Evolutionary conservation across 495 filamentous ascomycete genomes (phyloP).

Genomic region (Aspergillus ellipticus): DNA sequence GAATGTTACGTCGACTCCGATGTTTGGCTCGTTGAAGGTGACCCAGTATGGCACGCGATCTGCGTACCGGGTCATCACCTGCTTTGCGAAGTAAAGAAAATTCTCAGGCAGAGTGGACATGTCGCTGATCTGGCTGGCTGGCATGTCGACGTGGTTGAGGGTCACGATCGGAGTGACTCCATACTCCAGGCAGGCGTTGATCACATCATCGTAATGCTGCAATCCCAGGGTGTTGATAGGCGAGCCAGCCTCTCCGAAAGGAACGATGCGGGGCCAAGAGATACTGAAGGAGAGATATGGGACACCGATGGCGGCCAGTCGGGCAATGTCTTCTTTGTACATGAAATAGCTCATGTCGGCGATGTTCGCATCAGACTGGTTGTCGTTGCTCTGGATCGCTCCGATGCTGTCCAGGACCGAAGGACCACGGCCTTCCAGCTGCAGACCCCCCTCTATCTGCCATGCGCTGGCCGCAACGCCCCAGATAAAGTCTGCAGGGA

Average conservation of each 20-base stretch:
- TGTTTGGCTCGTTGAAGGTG: conserved; percentile 43
- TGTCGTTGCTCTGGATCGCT: conserved; percentile 13
- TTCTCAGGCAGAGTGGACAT: conserved; percentile 33
- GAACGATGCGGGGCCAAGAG: conserved; percentile 43
- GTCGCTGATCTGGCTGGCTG: conserved; percentile 23
- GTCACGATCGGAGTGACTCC: conserved; percentile 44
- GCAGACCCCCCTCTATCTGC: conserved; percentile 47
- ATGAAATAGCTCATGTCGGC: conserved; percentile 48
- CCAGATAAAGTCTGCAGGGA: conserved; percentile 47
- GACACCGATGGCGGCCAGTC: conserved; percentile 45
- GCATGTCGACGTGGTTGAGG: conserved; percentile 41
- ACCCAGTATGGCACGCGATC: conserved; percentile 45
- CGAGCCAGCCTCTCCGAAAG: conserved; percentile 38
- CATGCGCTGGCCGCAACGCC: conserved; percentile 48
- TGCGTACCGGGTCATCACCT: conserved; percentile 37
- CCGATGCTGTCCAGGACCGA: conserved; percentile 29
- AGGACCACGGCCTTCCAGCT: conserved; percentile 40
- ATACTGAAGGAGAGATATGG: conserved; percentile 47
- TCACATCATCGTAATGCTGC: conserved; percentile 46
- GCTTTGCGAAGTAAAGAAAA: conserved; percentile 37
- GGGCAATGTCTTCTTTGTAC: conserved; percentile 50
- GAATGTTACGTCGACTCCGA: conserved; percentile 21
- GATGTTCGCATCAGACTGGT: conserved; percentile 24
- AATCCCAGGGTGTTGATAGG: conserved; percentile 42
- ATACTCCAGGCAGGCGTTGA: conserved; percentile 35